Percentiles rank a stretch among this genome's conserved stretches.
Conservation (phyloP, 768 basidiomycete genomes). For the Lactarius vividus region DNA sequence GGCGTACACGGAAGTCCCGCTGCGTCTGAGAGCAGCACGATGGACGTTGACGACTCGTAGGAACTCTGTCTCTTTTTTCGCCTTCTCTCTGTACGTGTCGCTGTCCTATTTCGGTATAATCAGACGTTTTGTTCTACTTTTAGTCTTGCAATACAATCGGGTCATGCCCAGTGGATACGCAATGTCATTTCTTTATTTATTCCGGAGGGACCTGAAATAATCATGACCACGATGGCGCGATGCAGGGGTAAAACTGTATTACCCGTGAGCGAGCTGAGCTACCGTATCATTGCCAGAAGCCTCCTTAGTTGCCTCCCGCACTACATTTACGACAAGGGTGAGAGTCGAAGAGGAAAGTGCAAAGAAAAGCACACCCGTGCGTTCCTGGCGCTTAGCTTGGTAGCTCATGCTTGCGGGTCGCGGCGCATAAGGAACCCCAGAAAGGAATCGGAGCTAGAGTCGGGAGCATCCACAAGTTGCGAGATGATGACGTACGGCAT, state of each 20-base stretch:
- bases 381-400: conserved; percentile 13
- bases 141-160: conserved; percentile 11
- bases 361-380: conserved; percentile 4
- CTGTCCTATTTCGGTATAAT: conserved; percentile 17
- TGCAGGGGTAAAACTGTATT: background rate
- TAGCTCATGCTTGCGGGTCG: background rate
- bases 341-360: conserved; percentile 18
- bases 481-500: conserved; percentile 6
- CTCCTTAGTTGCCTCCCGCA: background rate
- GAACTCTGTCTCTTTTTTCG: background rate
- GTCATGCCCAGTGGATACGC: background rate
- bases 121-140: conserved; percentile 17
- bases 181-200: conserved; percentile 2
- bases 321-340: background rate
- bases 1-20: background rate
- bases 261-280: background rate
- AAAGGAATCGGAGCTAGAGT: background rate
- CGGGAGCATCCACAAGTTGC: background rate
- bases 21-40: background rate
- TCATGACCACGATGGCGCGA: background rate
- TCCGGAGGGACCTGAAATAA: background rate
- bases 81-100: conserved; percentile 8
- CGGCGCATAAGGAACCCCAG: background rate
- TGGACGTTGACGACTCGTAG: conserved; percentile 18
- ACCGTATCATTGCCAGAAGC: background rate